Evolutionary conservation across 306 rosid species (phyloP), one percentile per base, ranked within the genome.

Genomic region (Cicer bijugum): DNA sequence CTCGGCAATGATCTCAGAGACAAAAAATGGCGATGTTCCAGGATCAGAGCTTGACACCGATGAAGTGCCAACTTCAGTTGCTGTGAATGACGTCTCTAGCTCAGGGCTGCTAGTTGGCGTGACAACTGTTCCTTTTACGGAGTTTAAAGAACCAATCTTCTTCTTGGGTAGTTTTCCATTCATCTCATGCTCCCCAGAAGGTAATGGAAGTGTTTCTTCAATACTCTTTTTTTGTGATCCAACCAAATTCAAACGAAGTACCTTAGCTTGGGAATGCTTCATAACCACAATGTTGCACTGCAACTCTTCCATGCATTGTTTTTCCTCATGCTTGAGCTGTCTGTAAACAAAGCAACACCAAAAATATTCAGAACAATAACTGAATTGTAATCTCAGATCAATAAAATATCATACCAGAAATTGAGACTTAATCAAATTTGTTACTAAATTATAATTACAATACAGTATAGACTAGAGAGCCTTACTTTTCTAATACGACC

Each of bases 51-150:
- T 94, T 19, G 99, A 94, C 58, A 91, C 93, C 2, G 99, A 94
- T 14, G 99, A 91, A 38, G 97, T 86, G 28, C 96, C 96, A 59
- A 85, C 97, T 82, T 94, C 99, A 4, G 97, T 89, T 37, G 89
- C 87, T 4, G 99, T 94, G 68, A 89, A 90, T 0, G 96, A 88
- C 0, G 97, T 89, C 58, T 86, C 99, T 55, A 88, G 76, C 83
- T 94, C 99, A 0, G 99, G 99, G 81, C 99, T 95, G 72, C 99
- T 95, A 53, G 83, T 86, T 64, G 99, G 99, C 48, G 99, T 95
- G 77, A 91, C 93, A 46, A 80, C 89, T 1, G 82, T 90, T 67
- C 89, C 97, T 51, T 84, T 90, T 8, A 82, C 69, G 40, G 94
- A 77, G 65, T 59, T 78, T 28, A 77, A 78, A 77, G 92, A 79